Conservation (phyloP, 768 basidiomycete genomes). For the Jaapia argillacea region DNA sequence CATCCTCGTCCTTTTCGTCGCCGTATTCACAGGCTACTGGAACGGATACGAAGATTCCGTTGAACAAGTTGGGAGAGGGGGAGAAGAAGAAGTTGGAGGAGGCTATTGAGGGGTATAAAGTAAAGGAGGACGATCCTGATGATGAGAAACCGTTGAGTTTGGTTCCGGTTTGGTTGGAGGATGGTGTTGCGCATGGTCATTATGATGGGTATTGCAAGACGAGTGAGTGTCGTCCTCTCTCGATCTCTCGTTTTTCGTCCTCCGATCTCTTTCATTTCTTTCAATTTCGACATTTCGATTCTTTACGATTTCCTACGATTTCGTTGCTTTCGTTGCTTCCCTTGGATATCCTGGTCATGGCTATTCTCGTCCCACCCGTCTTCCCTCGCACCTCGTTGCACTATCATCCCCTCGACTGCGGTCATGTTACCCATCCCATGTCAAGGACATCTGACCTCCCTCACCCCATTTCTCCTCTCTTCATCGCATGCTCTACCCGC, state of each 20-base stretch:
- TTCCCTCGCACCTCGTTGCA: too few relatives aligned
- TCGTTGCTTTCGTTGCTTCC: background rate
- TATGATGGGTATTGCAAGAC: conserved; percentile 98
- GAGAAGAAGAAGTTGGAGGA: conserved; percentile 60
- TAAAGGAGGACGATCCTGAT: conserved; percentile 47
- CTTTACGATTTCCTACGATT: background rate
- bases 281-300: background rate
- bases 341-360: too few relatives aligned
- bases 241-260: conserved; percentile 1
- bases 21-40: conserved; percentile 9
- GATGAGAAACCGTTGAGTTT: conserved; percentile 49
- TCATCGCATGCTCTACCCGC: background rate
- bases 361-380: too few relatives aligned
- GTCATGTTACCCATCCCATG: too few relatives aligned
- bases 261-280: conserved; percentile 1
- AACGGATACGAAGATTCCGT: conserved; percentile 31
- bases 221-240: conserved; percentile 43
- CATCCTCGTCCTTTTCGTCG: conserved; percentile 4
- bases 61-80: conserved; percentile 40
- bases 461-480: background rate
- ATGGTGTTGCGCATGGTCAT: conserved; percentile 83
- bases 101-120: conserved; percentile 51
- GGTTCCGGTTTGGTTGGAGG: conserved; percentile 87
- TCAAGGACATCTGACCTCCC: too few relatives aligned
- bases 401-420: too few relatives aligned